Conservation (phyloP, 768 basidiomycete species). For the Galerina sulciceps region DNA sequence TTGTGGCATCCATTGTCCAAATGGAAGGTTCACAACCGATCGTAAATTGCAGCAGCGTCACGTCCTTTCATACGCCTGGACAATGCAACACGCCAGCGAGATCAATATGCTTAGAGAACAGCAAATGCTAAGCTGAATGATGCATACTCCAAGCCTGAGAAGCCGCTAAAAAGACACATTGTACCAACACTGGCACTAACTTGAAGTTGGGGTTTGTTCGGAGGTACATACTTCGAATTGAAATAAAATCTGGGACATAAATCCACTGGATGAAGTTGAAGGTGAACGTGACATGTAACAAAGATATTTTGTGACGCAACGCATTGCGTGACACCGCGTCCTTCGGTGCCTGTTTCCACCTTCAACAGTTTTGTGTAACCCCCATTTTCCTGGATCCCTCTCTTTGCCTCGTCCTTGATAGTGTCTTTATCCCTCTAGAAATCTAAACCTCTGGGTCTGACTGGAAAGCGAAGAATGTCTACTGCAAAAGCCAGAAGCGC, state of each 20-base stretch:
- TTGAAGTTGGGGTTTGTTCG: no score
- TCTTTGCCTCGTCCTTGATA: background rate
- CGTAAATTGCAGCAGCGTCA: no score
- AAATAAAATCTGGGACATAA: background rate
- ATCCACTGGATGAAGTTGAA: background rate
- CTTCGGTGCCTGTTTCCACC: background rate
- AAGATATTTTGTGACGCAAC: constrained; percentile 26
- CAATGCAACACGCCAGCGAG: no score
- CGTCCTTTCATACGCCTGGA: no score
- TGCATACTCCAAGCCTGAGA: no score
- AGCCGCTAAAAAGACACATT: no score
- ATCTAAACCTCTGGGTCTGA: background rate
- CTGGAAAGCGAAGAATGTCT: constrained; percentile 37
- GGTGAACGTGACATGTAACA: background rate
- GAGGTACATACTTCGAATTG: background rate
- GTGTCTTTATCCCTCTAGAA: background rate
- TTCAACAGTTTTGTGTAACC: background rate
- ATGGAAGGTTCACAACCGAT: no score
- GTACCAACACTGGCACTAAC: no score
- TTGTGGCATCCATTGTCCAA: no score
- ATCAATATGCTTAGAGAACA: no score
- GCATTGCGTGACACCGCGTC: constrained; percentile 32
- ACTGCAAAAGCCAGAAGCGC: constrained; percentile 52
- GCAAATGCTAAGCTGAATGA: no score
- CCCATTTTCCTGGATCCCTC: background rate